Base-by-base conservation (phyloP, 202 grass and related monocot species). In the Saccharum hybrid region DNA sequence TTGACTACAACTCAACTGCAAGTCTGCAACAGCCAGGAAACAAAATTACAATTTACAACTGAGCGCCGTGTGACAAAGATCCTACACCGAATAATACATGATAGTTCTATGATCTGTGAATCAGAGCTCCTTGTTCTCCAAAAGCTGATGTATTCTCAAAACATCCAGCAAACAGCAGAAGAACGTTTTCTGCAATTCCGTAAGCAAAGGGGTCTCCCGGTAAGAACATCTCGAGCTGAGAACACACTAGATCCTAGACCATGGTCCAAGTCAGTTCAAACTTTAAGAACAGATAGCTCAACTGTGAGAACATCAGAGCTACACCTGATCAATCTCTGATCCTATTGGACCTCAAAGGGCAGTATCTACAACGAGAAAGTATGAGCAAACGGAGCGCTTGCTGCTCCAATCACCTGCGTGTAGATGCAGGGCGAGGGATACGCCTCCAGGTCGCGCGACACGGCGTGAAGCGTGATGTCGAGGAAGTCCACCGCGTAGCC, bases 361-460 rank as follows among this genome's bases (percentile, higher is more conserved):
- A 14, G 7, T 40, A 74, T 65, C 60, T 14, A 49, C 37, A 13
- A 14, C 6, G 21, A 80, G 49, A 34, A 82, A 78, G 51, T 66
- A 59, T 69, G 15, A 18, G 22, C 15, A 38, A 43, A 80, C 31
- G 18, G 57, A 60, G 59, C 38, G 59, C 18, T 69, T 82, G 56
- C 26, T 68, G 66, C 59, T 54, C 52, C 34, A 70, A 70, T 80
- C 80, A 99, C 96, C 96, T 99, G 93, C 28, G 93, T 84, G 72
- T 96, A 99, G 51, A 99, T 82, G 82, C 96, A 96, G 7, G 96
- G 91, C 10, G 84, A 75, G 10, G 91, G 89, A 30, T 99, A 99
- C 1, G 93, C 88, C 81, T 96, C 96, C 21, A 78, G 93, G 67
- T 99, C 91, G 63, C 91, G 90, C 3, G 96, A 99, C 40, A 99